Percentiles rank a stretch among this genome's conserved stretches.
Conservation (phyloP, 2,329 filamentous ascomycete species). For the Tympanopsis confertula region DNA sequence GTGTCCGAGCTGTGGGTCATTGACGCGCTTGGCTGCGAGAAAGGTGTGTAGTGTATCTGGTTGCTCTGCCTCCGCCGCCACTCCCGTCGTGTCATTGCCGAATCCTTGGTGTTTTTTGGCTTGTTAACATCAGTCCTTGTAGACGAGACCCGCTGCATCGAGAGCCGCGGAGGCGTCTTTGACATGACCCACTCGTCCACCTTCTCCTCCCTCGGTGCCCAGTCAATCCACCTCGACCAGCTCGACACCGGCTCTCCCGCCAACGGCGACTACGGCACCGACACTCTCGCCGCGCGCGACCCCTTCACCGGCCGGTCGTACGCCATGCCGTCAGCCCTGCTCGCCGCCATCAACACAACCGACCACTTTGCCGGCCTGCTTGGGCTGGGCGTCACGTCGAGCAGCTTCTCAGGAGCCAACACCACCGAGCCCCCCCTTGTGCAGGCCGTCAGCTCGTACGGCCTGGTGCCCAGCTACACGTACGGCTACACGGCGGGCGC, state of each 20-base stretch:
- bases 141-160: constrained; percentile 39
- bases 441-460: constrained; percentile 44
- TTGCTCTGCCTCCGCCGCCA: constrained; percentile 1
- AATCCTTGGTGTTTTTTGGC: background rate
- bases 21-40: constrained; percentile 40
- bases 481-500: constrained; percentile 69
- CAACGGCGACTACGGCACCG: constrained; percentile 54
- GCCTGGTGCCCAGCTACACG: constrained; percentile 57
- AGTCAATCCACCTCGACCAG: constrained; percentile 45
- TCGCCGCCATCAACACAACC: constrained; percentile 42
- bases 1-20: constrained; percentile 64
- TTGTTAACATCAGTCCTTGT: constrained; percentile 4
- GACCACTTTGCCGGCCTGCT: constrained; percentile 41
- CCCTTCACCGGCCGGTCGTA: constrained; percentile 22
- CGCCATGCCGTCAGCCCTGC: constrained; percentile 30
- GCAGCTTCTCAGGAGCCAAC: constrained; percentile 35
- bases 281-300: constrained; percentile 30
- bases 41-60: constrained; percentile 13
- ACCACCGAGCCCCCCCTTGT: constrained; percentile 38
- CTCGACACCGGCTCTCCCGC: constrained; percentile 38
- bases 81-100: constrained; percentile 2
- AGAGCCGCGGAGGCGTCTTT: constrained; percentile 47
- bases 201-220: constrained; percentile 48
- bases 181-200: constrained; percentile 37
- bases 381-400: constrained; percentile 41